phyloP scores from a whole-genome alignment of 2,329 filamentous ascomycete genomes.

The Epichloe scottii region DNA sequence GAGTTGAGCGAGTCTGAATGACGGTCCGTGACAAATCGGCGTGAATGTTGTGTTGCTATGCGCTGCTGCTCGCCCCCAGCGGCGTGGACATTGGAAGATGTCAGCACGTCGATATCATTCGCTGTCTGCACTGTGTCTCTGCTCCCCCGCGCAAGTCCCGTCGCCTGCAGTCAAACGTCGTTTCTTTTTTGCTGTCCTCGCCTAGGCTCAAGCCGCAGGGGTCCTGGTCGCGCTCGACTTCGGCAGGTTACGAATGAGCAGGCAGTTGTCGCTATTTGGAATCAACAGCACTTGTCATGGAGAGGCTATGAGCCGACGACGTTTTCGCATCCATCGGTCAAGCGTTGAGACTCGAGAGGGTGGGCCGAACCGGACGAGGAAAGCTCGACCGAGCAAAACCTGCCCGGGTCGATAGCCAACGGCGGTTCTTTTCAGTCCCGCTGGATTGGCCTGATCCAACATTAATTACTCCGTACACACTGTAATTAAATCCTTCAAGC shows the following conservation, averaged over 20 bases:
- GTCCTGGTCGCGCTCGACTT: neutral
- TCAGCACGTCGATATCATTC: neutral
- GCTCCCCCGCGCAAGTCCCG: neutral
- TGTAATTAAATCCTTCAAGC: no score
- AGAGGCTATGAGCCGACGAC: neutral
- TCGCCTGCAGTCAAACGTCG: neutral
- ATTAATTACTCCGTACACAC: no score
- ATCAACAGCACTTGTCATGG: no score
- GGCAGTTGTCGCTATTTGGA: neutral
- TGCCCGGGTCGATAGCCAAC: no score
- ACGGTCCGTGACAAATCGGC: neutral
- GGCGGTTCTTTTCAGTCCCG: no score
- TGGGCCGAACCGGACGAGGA: no score
- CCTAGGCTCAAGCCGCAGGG: neutral
- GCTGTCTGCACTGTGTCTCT: neutral
- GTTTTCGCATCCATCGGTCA: neutral
- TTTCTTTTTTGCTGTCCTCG: neutral
- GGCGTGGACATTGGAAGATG: neutral
- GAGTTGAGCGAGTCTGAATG: neutral
- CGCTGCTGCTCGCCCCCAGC: neutral
- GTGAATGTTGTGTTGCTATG: neutral
- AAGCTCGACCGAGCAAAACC: no score
- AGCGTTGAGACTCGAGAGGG: neutral
- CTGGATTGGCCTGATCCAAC: no score
- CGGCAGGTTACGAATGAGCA: neutral